Evolutionary conservation across 2,329 filamentous ascomycete species (phyloP).

Genomic region (Verticillium nubilum): DNA sequence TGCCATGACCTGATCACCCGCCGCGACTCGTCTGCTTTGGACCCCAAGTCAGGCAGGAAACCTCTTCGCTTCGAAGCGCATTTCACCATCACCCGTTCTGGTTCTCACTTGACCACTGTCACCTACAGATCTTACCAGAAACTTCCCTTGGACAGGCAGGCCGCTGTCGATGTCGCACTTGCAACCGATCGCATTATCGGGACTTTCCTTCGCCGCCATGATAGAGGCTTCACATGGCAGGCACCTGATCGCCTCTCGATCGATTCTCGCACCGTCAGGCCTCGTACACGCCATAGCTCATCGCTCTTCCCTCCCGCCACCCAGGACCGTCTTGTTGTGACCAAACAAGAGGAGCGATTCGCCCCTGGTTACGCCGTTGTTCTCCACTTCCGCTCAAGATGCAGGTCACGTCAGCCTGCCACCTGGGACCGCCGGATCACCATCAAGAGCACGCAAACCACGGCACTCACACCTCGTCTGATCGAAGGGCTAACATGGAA

Average conservation of each 20-base stretch:
- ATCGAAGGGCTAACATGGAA: slow-evolving; percentile 44
- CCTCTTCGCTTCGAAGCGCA: slow-evolving; percentile 42
- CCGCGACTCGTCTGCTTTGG: slow-evolving; percentile 41
- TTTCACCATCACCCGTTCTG: slow-evolving; percentile 37
- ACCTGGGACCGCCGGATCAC: slow-evolving; percentile 33
- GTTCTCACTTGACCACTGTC: slow-evolving; percentile 35
- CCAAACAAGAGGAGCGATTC: slow-evolving; percentile 38
- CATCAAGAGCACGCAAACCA: slow-evolving; percentile 40
- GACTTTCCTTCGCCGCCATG: slow-evolving; percentile 43
- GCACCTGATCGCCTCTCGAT: slow-evolving; percentile 18
- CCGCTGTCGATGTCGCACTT: slow-evolving; percentile 40
- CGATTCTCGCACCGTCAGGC: neutral
- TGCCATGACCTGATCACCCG: slow-evolving; percentile 48
- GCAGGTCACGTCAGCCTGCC: slow-evolving; percentile 24
- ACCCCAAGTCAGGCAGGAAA: slow-evolving; percentile 32
- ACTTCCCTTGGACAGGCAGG: slow-evolving; percentile 34
- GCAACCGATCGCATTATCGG: slow-evolving; percentile 46
- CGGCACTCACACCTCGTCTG: slow-evolving; percentile 39
- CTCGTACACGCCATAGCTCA: slow-evolving; percentile 31
- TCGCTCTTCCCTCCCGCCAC: slow-evolving; percentile 31
- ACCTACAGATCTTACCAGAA: slow-evolving; percentile 46
- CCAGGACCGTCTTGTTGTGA: slow-evolving; percentile 36
- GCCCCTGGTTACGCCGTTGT: slow-evolving; percentile 45
- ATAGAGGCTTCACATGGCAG: slow-evolving; percentile 43
- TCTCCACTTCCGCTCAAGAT: slow-evolving; percentile 37